phyloP scores from a whole-genome alignment of 306 rosid species.

The Fragaria ananassa region DNA sequence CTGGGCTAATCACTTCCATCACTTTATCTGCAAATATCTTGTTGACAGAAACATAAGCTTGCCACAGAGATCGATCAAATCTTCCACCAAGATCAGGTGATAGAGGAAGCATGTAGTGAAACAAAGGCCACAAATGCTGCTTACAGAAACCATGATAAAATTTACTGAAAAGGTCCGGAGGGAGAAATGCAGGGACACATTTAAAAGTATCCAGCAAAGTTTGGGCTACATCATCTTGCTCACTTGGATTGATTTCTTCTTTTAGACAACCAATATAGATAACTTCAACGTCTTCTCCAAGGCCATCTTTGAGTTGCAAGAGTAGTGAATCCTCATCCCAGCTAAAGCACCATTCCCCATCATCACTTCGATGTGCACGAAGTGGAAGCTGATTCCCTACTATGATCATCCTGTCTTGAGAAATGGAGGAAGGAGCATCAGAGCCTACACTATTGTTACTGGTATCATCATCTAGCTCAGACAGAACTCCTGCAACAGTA shows the following conservation, averaged over 20 bases:
- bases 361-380: slow-evolving; percentile 37
- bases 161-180: slow-evolving; percentile 70
- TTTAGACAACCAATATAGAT: slow-evolving; percentile 77
- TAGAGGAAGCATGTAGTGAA: slow-evolving; percentile 90
- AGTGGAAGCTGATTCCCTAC: slow-evolving; percentile 89
- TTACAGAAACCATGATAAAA: slow-evolving; percentile 94
- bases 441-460: slow-evolving; percentile 64
- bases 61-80: slow-evolving; percentile 81
- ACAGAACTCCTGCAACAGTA: slow-evolving; percentile 75
- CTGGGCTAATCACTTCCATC: slow-evolving; percentile 79
- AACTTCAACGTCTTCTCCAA: slow-evolving; percentile 80
- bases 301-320: slow-evolving; percentile 85
- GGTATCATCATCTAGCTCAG: slow-evolving; percentile 74
- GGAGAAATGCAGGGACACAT: slow-evolving; percentile 79
- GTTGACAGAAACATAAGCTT: slow-evolving; percentile 86
- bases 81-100: slow-evolving; percentile 86
- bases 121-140: slow-evolving; percentile 82
- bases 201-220: slow-evolving; percentile 67
- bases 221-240: slow-evolving; percentile 87
- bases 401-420: slow-evolving; percentile 77
- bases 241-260: slow-evolving; percentile 58
- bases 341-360: slow-evolving; percentile 63
- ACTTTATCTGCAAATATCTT: slow-evolving; percentile 92
- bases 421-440: slow-evolving; percentile 70
- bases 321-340: slow-evolving; percentile 94